A percentile compares a stretch with the other conserved stretches of the same genome.
Conservation (phyloP, 495 filamentous ascomycete genomes). For the Copromyces sp. region DNA sequence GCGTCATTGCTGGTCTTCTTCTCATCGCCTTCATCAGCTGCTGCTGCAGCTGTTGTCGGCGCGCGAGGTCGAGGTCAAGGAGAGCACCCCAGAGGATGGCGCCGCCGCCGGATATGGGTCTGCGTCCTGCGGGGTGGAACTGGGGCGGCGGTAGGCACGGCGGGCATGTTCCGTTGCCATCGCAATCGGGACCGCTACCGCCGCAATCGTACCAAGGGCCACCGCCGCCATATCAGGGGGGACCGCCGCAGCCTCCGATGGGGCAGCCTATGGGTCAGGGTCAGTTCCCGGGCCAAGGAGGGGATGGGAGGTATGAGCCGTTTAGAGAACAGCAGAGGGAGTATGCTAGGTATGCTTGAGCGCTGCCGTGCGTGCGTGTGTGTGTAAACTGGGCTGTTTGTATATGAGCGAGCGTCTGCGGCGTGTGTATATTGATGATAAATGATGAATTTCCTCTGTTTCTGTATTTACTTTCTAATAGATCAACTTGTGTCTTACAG, state of each 20-base stretch:
- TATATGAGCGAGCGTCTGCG: neutral
- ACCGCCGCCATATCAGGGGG: neutral
- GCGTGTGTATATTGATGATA: neutral
- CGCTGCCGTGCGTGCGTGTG: neutral
- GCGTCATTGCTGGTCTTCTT: conserved; percentile 57
- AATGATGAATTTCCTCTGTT: neutral
- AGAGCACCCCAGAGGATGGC: conserved; percentile 2
- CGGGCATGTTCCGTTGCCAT: neutral
- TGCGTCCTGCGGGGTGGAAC: neutral
- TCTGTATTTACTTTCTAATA: neutral
- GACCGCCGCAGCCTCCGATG: neutral
- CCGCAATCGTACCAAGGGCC: neutral
- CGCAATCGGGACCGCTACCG: neutral
- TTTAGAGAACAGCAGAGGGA: neutral
- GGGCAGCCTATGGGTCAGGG: neutral
- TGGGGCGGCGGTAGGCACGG: neutral
- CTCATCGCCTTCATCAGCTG: conserved; percentile 53
- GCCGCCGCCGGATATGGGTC: neutral
- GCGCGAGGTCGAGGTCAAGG: neutral
- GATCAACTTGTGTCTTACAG: neutral
- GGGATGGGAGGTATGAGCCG: neutral
- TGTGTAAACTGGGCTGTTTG: neutral
- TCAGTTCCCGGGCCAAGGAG: neutral
- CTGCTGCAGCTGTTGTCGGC: conserved; percentile 44
- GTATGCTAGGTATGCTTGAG: neutral